Evolutionary conservation across 73 alveolate genomes (phyloP).

Genomic region (Blepharisma stoltei): DNA sequence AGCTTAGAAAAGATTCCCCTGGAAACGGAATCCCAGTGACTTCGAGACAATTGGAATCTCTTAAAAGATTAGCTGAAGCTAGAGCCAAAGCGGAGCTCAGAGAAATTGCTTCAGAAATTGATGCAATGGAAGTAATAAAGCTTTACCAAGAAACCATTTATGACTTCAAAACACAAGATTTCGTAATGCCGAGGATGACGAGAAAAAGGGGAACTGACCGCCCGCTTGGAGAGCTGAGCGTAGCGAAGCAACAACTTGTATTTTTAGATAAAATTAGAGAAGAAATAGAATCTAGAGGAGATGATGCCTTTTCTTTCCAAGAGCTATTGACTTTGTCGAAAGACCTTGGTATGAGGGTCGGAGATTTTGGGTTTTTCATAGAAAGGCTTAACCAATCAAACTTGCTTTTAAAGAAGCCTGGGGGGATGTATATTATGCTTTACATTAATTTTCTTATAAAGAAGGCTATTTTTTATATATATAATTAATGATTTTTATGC

Average conservation of each 20-base stretch:
- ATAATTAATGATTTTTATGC: too few relatives aligned
- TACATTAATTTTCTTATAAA: too few relatives aligned
- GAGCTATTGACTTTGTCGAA: constrained; percentile 60
- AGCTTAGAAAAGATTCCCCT: constrained; percentile 62
- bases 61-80: constrained; percentile 73
- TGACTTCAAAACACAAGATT: constrained; percentile 49
- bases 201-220: constrained; percentile 37
- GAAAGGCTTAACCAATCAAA: constrained; percentile 58
- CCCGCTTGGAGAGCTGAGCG: constrained; percentile 54
- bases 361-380: constrained; percentile 70
- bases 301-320: constrained; percentile 44
- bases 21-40: constrained; percentile 66
- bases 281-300: constrained; percentile 48
- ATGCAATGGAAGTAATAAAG: constrained; percentile 76
- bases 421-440: constrained; percentile 44
- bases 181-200: background rate
- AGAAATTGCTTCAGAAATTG: constrained; percentile 62
- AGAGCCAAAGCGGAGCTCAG: constrained; percentile 79
- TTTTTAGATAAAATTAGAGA: constrained; percentile 66
- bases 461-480: too few relatives aligned
- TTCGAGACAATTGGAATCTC: constrained; percentile 73
- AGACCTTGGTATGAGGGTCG: constrained; percentile 69
- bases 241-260: constrained; percentile 70
- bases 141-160: constrained; percentile 70
- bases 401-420: constrained; percentile 47